These are phyloP conservation scores for Cladosporium phlei DNA, from an alignment of 2,329 filamentous ascomycete genomes.

Conservation along the genomic window DNA sequence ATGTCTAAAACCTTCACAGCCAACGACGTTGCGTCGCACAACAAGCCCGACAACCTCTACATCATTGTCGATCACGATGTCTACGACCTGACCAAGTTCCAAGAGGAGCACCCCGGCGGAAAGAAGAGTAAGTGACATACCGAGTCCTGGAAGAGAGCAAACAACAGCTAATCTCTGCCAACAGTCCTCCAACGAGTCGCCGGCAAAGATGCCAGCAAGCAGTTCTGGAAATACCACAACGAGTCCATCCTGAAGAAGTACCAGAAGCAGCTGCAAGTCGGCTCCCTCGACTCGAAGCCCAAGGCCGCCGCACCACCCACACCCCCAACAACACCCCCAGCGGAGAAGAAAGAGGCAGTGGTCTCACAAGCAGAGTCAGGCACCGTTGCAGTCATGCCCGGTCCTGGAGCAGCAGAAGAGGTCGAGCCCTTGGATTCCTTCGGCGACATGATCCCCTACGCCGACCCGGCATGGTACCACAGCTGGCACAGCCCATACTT, in stretches of 20 bases:
- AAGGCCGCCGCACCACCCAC: conserved; percentile 50
- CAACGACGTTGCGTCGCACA: conserved; percentile 85
- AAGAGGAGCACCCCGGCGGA: conserved; percentile 47
- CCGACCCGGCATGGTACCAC: conserved; percentile 72
- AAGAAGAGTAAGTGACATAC: conserved; percentile 56
- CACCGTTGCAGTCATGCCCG: conserved; percentile 38
- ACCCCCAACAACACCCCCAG: conserved; percentile 44
- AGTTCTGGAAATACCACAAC: conserved; percentile 71
- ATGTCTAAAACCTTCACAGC: conserved; percentile 88
- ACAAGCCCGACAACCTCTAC: conserved; percentile 79
- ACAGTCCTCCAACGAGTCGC: conserved; percentile 60
- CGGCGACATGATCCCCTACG: conserved; percentile 83
- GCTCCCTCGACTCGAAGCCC: conserved; percentile 84
- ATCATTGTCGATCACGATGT: conserved; percentile 93
- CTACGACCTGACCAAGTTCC: conserved; percentile 77
- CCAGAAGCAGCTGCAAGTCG: conserved; percentile 69
- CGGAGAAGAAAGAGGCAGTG: conserved; percentile 44
- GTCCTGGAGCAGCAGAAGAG: conserved; percentile 43
- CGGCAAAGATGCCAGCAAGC: conserved; percentile 64
- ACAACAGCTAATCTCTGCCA: not conserved
- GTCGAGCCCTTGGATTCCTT: conserved; percentile 75
- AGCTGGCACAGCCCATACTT: conserved; percentile 89
- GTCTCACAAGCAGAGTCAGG: conserved; percentile 59
- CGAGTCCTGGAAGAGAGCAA: not conserved
- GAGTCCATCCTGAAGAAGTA: conserved; percentile 80